Conservation (phyloP, 1,284 basidiomycete genomes). For the Kalmanozyma brasiliensis region DNA sequence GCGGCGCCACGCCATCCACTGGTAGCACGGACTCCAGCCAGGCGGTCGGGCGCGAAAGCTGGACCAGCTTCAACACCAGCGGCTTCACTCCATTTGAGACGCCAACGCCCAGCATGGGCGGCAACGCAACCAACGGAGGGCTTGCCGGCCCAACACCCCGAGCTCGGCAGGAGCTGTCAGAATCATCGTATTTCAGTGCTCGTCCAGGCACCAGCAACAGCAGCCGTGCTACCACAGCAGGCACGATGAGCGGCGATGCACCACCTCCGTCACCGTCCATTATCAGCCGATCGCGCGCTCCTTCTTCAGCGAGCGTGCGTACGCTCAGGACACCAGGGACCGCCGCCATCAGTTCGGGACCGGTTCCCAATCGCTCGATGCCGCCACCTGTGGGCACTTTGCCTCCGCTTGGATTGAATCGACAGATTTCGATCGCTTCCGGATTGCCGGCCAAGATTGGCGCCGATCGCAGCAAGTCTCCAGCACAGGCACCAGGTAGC, state of each 20-base stretch:
- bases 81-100: slow-evolving; percentile 56
- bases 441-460: slow-evolving; percentile 3
- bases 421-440: slow-evolving; percentile 32
- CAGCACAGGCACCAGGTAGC: slow-evolving; percentile 9
- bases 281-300: slow-evolving; percentile 60
- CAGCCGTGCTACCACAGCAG: slow-evolving; percentile 14
- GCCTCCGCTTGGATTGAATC: slow-evolving; percentile 31
- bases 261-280: slow-evolving; percentile 64
- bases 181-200: slow-evolving; percentile 57
- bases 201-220: slow-evolving; percentile 39
- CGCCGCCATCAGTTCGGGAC: slow-evolving; percentile 20
- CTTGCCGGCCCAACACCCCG: slow-evolving; percentile 35
- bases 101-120: slow-evolving; percentile 37
- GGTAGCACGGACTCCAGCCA: slow-evolving; percentile 6
- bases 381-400: slow-evolving; percentile 29
- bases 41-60: slow-evolving; percentile 38
- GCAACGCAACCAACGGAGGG: slow-evolving; percentile 4
- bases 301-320: slow-evolving; percentile 53
- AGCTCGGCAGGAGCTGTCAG: slow-evolving; percentile 48
- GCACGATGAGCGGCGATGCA: slow-evolving; percentile 33
- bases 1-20: neutral
- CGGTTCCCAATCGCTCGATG: slow-evolving; percentile 44
- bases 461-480: slow-evolving; percentile 32
- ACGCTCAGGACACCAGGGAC: slow-evolving; percentile 40
- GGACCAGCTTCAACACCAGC: slow-evolving; percentile 52